Evolutionary conservation across 2,329 filamentous ascomycete species (phyloP).

Genomic region (Penicillium sclerotiorum): DNA sequence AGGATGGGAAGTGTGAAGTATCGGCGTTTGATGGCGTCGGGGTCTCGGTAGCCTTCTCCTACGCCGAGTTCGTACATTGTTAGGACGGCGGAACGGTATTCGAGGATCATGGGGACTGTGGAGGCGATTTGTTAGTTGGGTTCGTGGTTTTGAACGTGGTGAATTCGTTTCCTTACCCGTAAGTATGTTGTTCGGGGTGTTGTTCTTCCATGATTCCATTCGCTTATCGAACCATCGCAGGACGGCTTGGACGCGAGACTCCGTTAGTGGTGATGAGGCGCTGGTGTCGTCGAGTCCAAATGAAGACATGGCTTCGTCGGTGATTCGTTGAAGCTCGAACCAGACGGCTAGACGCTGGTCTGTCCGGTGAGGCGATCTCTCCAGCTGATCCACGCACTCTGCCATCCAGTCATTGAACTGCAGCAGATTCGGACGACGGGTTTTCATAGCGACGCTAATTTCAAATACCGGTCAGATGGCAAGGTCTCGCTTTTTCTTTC

Average conservation of each 20-base stretch:
- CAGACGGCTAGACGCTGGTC: constrained; percentile 37
- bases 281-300: constrained; percentile 42
- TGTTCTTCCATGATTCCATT: constrained; percentile 38
- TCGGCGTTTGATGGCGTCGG: constrained; percentile 35
- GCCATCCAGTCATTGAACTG: constrained; percentile 41
- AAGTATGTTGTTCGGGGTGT: constrained; percentile 29
- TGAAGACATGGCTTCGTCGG: constrained; percentile 38
- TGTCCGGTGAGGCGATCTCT: constrained; percentile 31
- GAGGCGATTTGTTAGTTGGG: background rate
- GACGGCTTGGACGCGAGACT: constrained; percentile 37
- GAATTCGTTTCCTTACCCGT: constrained; percentile 25
- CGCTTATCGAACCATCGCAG: constrained; percentile 40
- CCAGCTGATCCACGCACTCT: constrained; percentile 35
- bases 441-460: constrained; percentile 39
- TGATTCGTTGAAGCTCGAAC: constrained; percentile 39
- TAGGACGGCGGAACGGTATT: constrained; percentile 35
- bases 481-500: background rate
- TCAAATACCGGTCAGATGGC: background rate
- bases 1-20: constrained; percentile 37
- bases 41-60: constrained; percentile 41
- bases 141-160: background rate
- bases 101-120: constrained; percentile 32
- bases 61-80: constrained; percentile 38
- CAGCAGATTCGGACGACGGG: constrained; percentile 38
- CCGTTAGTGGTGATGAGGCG: constrained; percentile 32